phyloP scores from a whole-genome alignment of 1,284 basidiomycete species.

The Tilletia indica region DNA sequence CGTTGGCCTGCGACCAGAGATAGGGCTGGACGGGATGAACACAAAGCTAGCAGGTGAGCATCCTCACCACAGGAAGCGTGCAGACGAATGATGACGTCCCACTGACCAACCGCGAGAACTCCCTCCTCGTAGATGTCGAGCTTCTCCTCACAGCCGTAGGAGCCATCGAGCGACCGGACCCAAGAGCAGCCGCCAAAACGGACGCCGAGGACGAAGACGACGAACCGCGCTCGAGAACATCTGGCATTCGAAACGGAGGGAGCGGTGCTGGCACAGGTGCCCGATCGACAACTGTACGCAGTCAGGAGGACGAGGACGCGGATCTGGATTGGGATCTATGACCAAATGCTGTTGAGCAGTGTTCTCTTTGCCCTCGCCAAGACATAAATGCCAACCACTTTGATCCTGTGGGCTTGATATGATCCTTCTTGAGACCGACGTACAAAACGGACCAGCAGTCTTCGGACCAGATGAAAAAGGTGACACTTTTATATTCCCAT shows the following conservation, averaged over 20 bases:
- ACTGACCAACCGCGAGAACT: too few relatives aligned
- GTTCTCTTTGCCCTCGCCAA: too few relatives aligned
- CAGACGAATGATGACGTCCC: too few relatives aligned
- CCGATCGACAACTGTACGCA: constrained; percentile 29
- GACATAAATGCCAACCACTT: too few relatives aligned
- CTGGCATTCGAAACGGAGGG: constrained; percentile 21
- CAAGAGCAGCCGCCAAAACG: constrained; percentile 23
- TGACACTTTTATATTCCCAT: not conserved
- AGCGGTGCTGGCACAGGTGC: constrained; percentile 24
- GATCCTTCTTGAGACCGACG: too few relatives aligned
- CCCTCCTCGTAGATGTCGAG: constrained; percentile 41
- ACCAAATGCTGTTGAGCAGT: not conserved
- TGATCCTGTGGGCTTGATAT: too few relatives aligned
- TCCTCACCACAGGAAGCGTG: not conserved
- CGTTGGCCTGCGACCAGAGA: constrained; percentile 70
- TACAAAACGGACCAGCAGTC: too few relatives aligned
- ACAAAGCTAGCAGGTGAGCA: constrained; percentile 75
- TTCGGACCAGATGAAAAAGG: not conserved
- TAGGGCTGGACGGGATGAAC: constrained; percentile 64
- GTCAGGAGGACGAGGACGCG: constrained; percentile 49
- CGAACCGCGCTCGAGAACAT: constrained; percentile 17
- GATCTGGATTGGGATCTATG: constrained; percentile 54
- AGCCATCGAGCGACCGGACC: constrained; percentile 38
- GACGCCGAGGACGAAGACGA: constrained; percentile 24
- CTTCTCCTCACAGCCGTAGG: constrained; percentile 49